Evolutionary conservation across 805 yeast genomes (phyloP), one percentile per base, ranked within the genome.

Genomic region (Pichia phayaonensis): DNA sequence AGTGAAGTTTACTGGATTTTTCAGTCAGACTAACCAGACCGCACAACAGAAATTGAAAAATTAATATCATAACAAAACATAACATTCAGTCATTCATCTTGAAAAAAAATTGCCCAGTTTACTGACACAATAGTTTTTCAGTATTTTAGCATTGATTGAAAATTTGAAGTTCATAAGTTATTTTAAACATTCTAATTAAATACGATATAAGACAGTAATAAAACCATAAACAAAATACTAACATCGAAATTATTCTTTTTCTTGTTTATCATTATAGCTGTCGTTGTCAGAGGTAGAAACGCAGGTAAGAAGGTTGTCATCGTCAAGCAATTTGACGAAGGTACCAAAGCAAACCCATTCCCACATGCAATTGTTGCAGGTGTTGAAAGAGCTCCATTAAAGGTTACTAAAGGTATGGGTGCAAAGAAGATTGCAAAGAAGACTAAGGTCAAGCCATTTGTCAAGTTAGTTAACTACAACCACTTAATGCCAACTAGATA

Each of bases 231-330:
- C 18, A 21, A 47, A 42, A 46, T 34, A 47, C 46, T 42, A 46
- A 46, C 46, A 49, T 29, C 18, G 24, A 5, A 11, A 21, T 41
- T 38, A 23, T 18, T 24, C 15, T 27, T n/a, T n/a, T n/a, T 24
- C 42, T 42, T 12, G 22, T 24, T 26, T 44, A 23, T 54, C 48
- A 45, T 23, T 55, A 39, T 72, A 86, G 95, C 98, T 81, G 90
- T 94, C 80, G 90, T 94, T 75, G 96, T 90, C 77, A 92, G 98
- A 77, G 99, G 99, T 72, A 94, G 99, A 82, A 92, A 83, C 88
- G 99, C 99, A 75, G 99, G 99, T 83, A 92, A 90, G 87, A 94
- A 94, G 86, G 99, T 94, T 65, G 99, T 94, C 74, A 90, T 94
- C 72, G 90, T 94, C 73, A 90, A 88, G 79, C 94, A 97, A 66